A percentile compares a stretch with the other conserved stretches of the same genome.
These are phyloP conservation scores for Kwoniella dejecticola DNA, from an alignment of 768 basidiomycete genomes.

Conservation along the genomic window DNA sequence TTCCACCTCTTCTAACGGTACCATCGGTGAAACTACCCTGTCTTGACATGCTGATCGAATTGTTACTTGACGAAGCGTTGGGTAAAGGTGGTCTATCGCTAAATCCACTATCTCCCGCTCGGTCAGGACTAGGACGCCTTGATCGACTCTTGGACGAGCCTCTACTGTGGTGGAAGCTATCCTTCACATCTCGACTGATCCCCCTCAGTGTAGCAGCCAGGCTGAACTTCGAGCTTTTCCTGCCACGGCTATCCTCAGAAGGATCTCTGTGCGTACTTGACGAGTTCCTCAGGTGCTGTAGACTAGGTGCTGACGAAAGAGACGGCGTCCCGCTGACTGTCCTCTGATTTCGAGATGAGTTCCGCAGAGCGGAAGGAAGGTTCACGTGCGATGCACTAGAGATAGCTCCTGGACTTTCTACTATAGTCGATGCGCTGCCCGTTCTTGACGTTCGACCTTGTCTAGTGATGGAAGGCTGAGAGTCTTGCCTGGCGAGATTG, in stretches of 20 bases:
- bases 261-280: conserved; percentile 11
- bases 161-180: conserved; percentile 31
- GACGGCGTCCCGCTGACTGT: conserved; percentile 16
- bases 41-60: conserved; percentile 3
- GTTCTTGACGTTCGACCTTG: conserved; percentile 25
- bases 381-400: conserved; percentile 3
- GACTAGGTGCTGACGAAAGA: conserved; percentile 8
- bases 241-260: conserved; percentile 30
- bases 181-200: conserved; percentile 50
- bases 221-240: conserved; percentile 45
- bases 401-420: conserved; percentile 8
- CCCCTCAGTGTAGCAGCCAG: conserved; percentile 48
- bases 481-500: conserved; percentile 11
- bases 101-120: conserved; percentile 3
- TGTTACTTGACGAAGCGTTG: conserved; percentile 4
- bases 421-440: conserved; percentile 37
- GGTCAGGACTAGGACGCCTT: conserved; percentile 16
- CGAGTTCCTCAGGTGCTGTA: conserved; percentile 17
- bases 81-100: conserved; percentile 8
- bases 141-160: conserved; percentile 28
- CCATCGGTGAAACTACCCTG: conserved; percentile 4
- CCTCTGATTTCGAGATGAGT: conserved; percentile 8
- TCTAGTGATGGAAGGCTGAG: conserved; percentile 17
- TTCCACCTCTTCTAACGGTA: conserved; percentile 7
- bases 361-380: conserved; percentile 2